A percentile compares a stretch with the other conserved stretches of the same genome.
Evolutionary conservation across 2,329 filamentous ascomycete species (phyloP).

Genomic region (Calonectria hongkongensis): DNA sequence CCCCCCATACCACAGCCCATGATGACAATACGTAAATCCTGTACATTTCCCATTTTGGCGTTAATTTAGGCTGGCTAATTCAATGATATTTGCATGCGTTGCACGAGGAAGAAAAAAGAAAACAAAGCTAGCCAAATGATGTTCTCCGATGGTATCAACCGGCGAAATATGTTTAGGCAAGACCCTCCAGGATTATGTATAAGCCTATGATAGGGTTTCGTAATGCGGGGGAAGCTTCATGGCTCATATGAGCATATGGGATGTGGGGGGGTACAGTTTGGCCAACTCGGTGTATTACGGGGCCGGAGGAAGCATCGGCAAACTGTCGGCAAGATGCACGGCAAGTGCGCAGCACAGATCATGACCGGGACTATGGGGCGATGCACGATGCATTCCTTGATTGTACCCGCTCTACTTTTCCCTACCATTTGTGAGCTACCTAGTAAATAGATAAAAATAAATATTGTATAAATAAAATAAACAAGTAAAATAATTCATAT

Average conservation of each 20-base stretch:
- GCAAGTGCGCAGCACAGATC: slow-evolving; percentile 22
- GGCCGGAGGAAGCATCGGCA: slow-evolving; percentile 22
- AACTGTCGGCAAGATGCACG: slow-evolving; percentile 28
- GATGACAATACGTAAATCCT: slow-evolving; percentile 51
- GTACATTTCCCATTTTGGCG: slow-evolving; percentile 44
- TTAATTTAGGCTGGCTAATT: background rate
- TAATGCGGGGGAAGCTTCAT: slow-evolving; percentile 30
- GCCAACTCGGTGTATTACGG: background rate
- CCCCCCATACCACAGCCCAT: slow-evolving; percentile 62
- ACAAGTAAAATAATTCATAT: too few relatives aligned
- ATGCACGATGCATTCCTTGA: too few relatives aligned
- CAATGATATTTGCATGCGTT: background rate
- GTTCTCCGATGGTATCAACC: too few relatives aligned
- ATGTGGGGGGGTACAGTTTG: slow-evolving; percentile 30
- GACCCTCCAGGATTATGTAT: background rate
- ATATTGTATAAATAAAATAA: too few relatives aligned
- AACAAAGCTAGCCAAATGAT: too few relatives aligned
- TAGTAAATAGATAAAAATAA: too few relatives aligned
- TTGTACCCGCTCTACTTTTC: too few relatives aligned
- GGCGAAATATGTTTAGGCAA: background rate
- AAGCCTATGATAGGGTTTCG: background rate
- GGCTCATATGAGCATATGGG: slow-evolving; percentile 3
- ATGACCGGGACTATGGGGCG: background rate
- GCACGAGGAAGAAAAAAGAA: too few relatives aligned
- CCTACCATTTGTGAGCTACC: too few relatives aligned